Percentiles rank a stretch among this genome's conserved stretches.
Conservation (phyloP, 371 early-diverging fungal genomes). For the Thermomucor indicae-seudaticae region DNA sequence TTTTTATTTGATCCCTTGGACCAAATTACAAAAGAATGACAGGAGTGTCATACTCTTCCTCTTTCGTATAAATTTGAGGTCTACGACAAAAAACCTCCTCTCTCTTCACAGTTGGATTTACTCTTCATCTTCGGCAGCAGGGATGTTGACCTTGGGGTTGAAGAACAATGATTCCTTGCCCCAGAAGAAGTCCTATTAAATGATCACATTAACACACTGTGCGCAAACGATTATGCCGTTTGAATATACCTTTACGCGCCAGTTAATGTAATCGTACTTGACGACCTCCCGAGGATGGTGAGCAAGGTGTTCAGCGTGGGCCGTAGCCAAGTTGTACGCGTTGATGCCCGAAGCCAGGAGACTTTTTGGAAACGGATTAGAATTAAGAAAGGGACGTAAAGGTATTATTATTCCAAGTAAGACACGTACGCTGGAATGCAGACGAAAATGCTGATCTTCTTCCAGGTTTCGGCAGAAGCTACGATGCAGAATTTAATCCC, state of each 20-base stretch:
- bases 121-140: constrained; percentile 24
- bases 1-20: too few species aligned
- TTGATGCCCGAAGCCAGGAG: constrained; percentile 38
- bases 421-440: constrained; percentile 41
- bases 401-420: not conserved
- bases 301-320: constrained; percentile 34
- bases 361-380: constrained; percentile 13
- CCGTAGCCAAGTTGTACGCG: constrained; percentile 36
- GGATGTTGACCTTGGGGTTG: constrained; percentile 47
- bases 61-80: too few species aligned
- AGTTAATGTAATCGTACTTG: constrained; percentile 45
- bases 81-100: too few species aligned
- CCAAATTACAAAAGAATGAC: too few species aligned
- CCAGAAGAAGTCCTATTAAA: constrained; percentile 42
- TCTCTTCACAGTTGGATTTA: constrained; percentile 5
- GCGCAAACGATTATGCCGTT: not conserved
- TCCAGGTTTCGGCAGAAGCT: constrained; percentile 48
- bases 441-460: constrained; percentile 47
- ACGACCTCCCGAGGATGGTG: constrained; percentile 42
- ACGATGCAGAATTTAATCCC: not conserved
- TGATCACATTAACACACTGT: not conserved
- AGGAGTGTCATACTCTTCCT: too few species aligned
- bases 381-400: not conserved
- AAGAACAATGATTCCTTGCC: constrained; percentile 47
- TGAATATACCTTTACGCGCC: constrained; percentile 24